Base-by-base conservation (phyloP, 164 flowering plant species). In the Aristolochia contorta region DNA sequence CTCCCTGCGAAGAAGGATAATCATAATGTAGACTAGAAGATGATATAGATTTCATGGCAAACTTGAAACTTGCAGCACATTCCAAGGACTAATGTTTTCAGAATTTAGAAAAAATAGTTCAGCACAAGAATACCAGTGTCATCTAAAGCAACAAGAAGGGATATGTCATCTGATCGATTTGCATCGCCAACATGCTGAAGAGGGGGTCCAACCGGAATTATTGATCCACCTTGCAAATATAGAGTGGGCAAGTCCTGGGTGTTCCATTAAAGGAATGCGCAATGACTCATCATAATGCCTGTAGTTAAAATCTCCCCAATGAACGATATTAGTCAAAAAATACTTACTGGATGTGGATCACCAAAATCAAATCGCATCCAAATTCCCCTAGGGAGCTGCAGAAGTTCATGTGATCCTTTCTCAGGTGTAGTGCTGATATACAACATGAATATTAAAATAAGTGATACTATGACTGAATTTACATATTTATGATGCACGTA, bases 311-410 rank as follows among this genome's bases (percentile, higher is more conserved):
- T 16, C 8, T 63, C 47, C 10, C 12, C 33, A 33, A 22, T 22
- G 60, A 60, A 57, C 57, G 14, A 43, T 50, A 59, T 18, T 13
- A 16, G 50, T 21, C 24, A 32, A 37, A n/a, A 54, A 56, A 54
- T 14, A 58, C 2, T 60, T 92, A 92, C 98, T 69, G 96, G 98
- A 79, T 89, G 98, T 46, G 85, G 69, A 70, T 92, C 96, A 22
- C 80, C 82, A 75, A 92, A 92, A 71, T 92, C 91, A 69, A 92
- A 92, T 48, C 76, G 76, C 76, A 78, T 63, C 96, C 96, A 92
- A 50, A 80, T 82, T 56, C 98, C 98, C 59, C 73, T 74, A 1
- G 96, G 98, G 54, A 89, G 43, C 49, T 55, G 75, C 49, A 73
- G 73, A 68, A 79, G 43, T 20, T 77, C 67, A 59, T 83, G 68